A percentile compares a stretch with the other conserved stretches of the same genome.
phyloP scores from a whole-genome alignment of 495 filamentous ascomycete species.

The Xylaria intraflava region DNA sequence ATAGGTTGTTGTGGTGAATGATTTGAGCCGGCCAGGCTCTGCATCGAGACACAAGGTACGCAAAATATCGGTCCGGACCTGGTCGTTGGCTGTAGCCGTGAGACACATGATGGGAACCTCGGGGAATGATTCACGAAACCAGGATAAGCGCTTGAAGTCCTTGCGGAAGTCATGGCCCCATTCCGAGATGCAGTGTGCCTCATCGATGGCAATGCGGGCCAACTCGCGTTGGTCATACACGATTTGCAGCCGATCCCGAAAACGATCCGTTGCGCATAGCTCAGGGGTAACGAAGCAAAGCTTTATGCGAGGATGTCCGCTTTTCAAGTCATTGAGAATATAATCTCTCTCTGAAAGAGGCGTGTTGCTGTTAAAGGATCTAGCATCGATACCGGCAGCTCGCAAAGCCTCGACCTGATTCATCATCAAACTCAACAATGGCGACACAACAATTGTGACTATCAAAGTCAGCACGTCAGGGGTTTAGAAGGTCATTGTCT shows the following conservation, averaged over 20 bases:
- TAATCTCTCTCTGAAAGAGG: slow-evolving; percentile 52
- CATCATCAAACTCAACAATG: slow-evolving; percentile 86
- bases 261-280: slow-evolving; percentile 68
- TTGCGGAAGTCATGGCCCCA: slow-evolving; percentile 98
- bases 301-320: slow-evolving; percentile 75
- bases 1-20: slow-evolving; percentile 73
- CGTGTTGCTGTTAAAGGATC: slow-evolving; percentile 80
- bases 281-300: slow-evolving; percentile 94
- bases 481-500: neutral
- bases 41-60: slow-evolving; percentile 60
- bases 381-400: slow-evolving; percentile 67
- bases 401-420: slow-evolving; percentile 84
- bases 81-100: slow-evolving; percentile 80
- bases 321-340: slow-evolving; percentile 73
- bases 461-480: slow-evolving; percentile 2
- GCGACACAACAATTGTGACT: slow-evolving; percentile 90
- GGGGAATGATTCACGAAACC: slow-evolving; percentile 76
- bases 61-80: slow-evolving; percentile 75
- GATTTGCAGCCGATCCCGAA: slow-evolving; percentile 63
- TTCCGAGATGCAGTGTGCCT: slow-evolving; percentile 95
- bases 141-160: slow-evolving; percentile 79
- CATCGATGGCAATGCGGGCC: slow-evolving; percentile 80
- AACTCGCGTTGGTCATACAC: slow-evolving; percentile 80
- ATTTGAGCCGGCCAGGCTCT: slow-evolving; percentile 48
- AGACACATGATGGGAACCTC: slow-evolving; percentile 83